phyloP scores from a whole-genome alignment of 495 filamentous ascomycete species.

The Trypethelium eluteriae region DNA sequence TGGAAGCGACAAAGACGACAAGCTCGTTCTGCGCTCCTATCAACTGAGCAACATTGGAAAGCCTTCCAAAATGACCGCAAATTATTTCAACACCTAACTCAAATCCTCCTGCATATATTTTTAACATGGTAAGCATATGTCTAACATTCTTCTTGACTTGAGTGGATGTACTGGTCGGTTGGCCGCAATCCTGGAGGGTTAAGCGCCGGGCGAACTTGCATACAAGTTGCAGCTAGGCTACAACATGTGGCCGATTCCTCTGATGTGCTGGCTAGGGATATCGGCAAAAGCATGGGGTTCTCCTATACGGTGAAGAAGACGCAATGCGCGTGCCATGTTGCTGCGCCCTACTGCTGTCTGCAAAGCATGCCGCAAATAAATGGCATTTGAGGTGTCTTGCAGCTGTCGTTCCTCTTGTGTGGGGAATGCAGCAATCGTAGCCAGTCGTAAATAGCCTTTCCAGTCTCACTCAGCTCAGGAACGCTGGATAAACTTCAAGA shows the following conservation, averaged over 20 bases:
- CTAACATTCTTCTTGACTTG: too few relatives aligned
- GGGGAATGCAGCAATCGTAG: neutral
- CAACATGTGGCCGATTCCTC: neutral
- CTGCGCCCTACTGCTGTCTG: neutral
- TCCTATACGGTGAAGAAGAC: neutral
- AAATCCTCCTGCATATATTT: too few relatives aligned
- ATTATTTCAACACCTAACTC: neutral
- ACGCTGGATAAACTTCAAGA: neutral
- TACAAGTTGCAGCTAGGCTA: neutral
- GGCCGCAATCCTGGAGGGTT: neutral
- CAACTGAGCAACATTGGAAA: constrained; percentile 15
- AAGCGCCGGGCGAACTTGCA: constrained; percentile 3
- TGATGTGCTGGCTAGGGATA: neutral
- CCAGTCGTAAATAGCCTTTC: neutral
- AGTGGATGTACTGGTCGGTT: neutral
- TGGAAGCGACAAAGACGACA: constrained; percentile 20
- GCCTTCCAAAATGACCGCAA: constrained; percentile 2
- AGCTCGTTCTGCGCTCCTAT: constrained; percentile 18
- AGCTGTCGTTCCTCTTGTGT: neutral
- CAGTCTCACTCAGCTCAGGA: neutral
- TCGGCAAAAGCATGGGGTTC: neutral
- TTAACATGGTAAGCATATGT: too few relatives aligned
- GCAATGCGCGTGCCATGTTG: neutral
- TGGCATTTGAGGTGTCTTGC: neutral
- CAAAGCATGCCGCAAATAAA: neutral